Evolutionary conservation across 306 rosid genomes (phyloP).

Genomic region (Benincasa hispida): DNA sequence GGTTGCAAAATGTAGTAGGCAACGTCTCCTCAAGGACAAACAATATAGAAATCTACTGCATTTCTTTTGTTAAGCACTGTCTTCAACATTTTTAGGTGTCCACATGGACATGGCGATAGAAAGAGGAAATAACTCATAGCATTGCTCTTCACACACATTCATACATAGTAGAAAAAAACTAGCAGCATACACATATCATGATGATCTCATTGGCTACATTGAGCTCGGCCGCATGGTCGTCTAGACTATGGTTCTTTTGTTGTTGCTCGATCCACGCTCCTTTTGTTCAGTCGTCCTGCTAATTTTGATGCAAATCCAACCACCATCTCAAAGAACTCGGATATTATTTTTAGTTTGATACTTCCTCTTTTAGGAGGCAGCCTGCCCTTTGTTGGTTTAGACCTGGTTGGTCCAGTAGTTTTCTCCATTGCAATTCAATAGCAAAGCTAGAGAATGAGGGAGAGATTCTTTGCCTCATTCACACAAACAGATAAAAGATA

Average conservation of each 20-base stretch:
- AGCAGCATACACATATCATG: neutral
- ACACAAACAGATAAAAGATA: neutral
- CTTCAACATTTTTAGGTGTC: neutral
- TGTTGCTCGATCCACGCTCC: neutral
- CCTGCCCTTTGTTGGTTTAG: slow-evolving; percentile 11
- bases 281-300: slow-evolving; percentile 12
- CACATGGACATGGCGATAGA: neutral
- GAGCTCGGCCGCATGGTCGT: neutral
- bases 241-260: neutral
- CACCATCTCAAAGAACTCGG: slow-evolving; percentile 14
- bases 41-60: neutral
- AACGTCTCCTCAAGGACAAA: too few relatives aligned
- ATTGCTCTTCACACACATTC: neutral
- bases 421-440: slow-evolving; percentile 17
- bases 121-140: neutral
- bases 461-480: neutral
- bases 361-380: slow-evolving; percentile 54
- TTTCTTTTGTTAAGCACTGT: neutral
- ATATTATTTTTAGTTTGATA: slow-evolving; percentile 40
- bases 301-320: slow-evolving; percentile 8
- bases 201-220: neutral
- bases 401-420: slow-evolving; percentile 12
- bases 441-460: neutral
- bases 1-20: neutral
- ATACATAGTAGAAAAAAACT: neutral